Evolutionary conservation across 192 early-diverging fungal genomes (phyloP), one percentile per base, ranked within the genome.

Genomic region (Cetraspora pellucida): DNA sequence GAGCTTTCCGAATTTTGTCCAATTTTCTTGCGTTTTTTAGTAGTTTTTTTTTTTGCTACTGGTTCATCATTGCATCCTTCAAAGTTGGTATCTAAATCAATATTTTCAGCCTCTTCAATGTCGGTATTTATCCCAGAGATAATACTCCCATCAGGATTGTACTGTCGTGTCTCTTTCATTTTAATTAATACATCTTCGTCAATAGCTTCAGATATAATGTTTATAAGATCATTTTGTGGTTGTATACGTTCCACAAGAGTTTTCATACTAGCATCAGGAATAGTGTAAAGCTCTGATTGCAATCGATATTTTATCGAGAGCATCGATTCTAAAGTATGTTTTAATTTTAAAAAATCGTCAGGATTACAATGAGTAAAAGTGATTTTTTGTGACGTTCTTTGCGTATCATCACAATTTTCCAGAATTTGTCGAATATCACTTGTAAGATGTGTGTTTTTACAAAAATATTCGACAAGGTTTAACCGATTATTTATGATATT

Each of bases 391-490:
- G 91, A 83, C 0, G 89, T 86, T 21, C 93, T 85, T 78, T 91
- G 89, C 0, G 89, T 87, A 74, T 94, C 93, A 19, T 89, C 84
- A 64, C 87, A 87, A 37, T 81, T 82, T 10, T 80, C 72, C 37
- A 97, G 72, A 16, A 86, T 69, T 0, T 75, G 21, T 9, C 85
- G 80, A 25, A 91, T 76, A 50, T 90, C 87, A 50, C 81, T 57
- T 7, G 91, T 81, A 7, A 92, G 77, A 44, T 89, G 82, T 17
- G 82, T 80, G 19, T 89, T 81, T 0, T 84, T 49, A 64, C 81
- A 82, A 66, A 96, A 94, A 63, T 90, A 87, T 60, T 90, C 88
- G 4, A 96, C 93, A 67, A 94, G 82, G 72, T 95, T 90, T 30
- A 94, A 80, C 0, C 94, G 85, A 23, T 79, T 74, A 60, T 92